Percentiles rank a stretch among this genome's conserved stretches.
Conservation (phyloP, 2,329 filamentous ascomycete species). For the Sphaerulina vaccinii region DNA sequence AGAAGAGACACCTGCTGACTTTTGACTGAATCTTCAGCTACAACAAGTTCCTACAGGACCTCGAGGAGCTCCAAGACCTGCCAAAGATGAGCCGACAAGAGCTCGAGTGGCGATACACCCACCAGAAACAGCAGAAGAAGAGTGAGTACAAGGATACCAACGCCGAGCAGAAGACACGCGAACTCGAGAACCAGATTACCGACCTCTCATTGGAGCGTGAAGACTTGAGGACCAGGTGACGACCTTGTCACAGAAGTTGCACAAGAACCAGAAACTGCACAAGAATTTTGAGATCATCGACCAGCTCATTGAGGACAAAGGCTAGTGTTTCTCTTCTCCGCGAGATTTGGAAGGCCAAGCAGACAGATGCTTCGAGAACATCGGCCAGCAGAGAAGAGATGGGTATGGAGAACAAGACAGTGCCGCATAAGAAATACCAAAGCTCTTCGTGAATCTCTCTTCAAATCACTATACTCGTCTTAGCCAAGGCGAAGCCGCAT, state of each 20-base stretch:
- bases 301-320: conserved; percentile 12
- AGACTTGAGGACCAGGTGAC: conserved; percentile 9
- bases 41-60: conserved; percentile 12
- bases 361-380: no score
- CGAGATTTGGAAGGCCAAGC: no score
- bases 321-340: no score
- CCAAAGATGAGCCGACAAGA: conserved; percentile 13
- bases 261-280: background rate
- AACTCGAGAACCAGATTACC: conserved; percentile 6
- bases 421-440: no score
- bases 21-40: no score
- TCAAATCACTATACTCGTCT: no score
- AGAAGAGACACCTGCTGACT: no score
- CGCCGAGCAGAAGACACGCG: conserved; percentile 4
- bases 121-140: conserved; percentile 6
- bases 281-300: background rate
- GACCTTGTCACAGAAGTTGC: no score
- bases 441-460: no score
- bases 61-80: conserved; percentile 13
- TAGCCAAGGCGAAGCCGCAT: no score
- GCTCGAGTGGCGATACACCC: conserved; percentile 4
- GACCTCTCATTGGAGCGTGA: conserved; percentile 12
- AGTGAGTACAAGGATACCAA: conserved; percentile 8
- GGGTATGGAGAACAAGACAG: no score
- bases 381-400: no score